Evolutionary conservation across 768 basidiomycete genomes (phyloP), one percentile per base, ranked within the genome.

Genomic region (Kwoniella europaea): DNA sequence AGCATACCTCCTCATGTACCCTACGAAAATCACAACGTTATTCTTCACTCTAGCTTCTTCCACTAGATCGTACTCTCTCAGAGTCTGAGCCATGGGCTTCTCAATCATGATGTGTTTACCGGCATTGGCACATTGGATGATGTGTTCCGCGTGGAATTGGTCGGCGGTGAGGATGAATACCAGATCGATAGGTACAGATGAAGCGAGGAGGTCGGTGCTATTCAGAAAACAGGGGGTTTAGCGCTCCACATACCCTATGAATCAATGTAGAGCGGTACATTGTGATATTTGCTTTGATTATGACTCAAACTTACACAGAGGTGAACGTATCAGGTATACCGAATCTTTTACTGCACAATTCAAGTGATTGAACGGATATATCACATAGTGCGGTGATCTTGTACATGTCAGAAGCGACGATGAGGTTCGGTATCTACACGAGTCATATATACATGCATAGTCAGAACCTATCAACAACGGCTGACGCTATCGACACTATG

Each of bases 1-100:
- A 4, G 82, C 80, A 61, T 78, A 82, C 13, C 82, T 66, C 41
- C 82, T 62, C 82, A 82, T 82, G 68, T 81, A 81, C 10, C 82
- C 82, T 15, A 81, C 72, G 35, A 82, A 79, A 24, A 78, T 61
- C 16, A 69, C 59, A 15, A 73, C 71, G 16, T 61, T 62, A 67
- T 76, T 77, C 9, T 70, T 56, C 24, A 75, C 29, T 43, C 76
- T 41, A 1, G 81, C 81, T 2, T 65, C 71, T 24, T 74, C 71
- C 12, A 82, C 75, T 2, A 58, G 53, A 35, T 78, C 67, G 1
- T 77, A 78, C 24, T 82, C 82, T 18, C 46, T 67, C 10, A 64
- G 63, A 1, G 78, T 78, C 46, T 81, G 67, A 1, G 72, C 69
- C 77, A 81, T 79, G 3, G 82, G 82, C 63, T 82, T 82, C 69